Percentiles rank a stretch among this genome's conserved stretches.
Conservation (phyloP, 345 rosid species). For the Microcos paniculata region DNA sequence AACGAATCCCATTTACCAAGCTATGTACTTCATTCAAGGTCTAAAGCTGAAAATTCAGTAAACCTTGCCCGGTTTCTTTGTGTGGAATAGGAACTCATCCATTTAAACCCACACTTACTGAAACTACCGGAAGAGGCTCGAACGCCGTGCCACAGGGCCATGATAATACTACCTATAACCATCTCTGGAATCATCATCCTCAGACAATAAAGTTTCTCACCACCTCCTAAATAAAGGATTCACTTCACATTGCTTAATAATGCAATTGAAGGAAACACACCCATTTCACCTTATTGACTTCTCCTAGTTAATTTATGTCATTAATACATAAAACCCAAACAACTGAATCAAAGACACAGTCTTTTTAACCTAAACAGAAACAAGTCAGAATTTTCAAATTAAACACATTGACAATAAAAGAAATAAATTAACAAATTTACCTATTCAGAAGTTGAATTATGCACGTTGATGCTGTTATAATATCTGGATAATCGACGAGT, state of each 20-base stretch:
- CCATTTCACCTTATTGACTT: background rate
- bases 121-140: background rate
- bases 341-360: background rate
- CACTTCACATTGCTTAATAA: background rate
- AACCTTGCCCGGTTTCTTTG: background rate
- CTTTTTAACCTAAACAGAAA: background rate
- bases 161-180: background rate
- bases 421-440: constrained; percentile 14
- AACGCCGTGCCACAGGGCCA: background rate
- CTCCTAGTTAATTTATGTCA: background rate
- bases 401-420: background rate
- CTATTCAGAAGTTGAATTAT: constrained; percentile 25
- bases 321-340: constrained; percentile 1
- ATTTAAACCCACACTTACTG: background rate
- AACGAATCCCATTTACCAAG: background rate
- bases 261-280: background rate
- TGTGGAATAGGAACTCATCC: background rate
- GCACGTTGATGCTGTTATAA: constrained; percentile 41
- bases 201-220: background rate
- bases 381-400: background rate
- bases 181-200: background rate
- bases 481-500: constrained; percentile 51
- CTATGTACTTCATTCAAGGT: background rate
- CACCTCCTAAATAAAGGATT: background rate
- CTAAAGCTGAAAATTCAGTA: background rate